Evolutionary conservation across 495 filamentous ascomycete genomes (phyloP), one percentile per base, ranked within the genome.

Genomic region (Trichoderma reesei): DNA sequence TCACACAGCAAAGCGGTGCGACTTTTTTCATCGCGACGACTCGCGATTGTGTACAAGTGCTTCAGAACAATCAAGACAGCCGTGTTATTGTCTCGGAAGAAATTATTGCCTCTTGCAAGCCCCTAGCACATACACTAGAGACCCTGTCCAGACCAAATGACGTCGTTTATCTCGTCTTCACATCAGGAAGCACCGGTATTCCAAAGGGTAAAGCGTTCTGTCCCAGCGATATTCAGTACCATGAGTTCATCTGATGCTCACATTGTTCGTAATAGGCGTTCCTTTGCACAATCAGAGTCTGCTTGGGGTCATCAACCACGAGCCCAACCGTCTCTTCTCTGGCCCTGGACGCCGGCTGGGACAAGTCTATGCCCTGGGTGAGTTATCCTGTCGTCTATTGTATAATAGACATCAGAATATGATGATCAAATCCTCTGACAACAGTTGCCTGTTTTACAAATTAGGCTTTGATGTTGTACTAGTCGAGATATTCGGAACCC

Each of bases 131-230:
- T 51, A 16, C 41, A 66, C 31, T 59, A 59, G 54, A 46, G 41
- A 63, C 62, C 14, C 64, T 37, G 31, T 62, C 38, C 16, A 59
- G 36, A 42, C 51, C 59, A 37, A 60, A 54, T 31, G 66, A 65
- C 61, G 51, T 38, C 13, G 54, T 65, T 44, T 72, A 70, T 56
- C 41, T 70, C 5, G 63, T 68, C 31, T 72, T 70, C 60, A 72
- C 70, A 3, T 72, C 70, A 6, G 70, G 70, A 14, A 66, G 65
- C 13, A 72, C 66, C n/a, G 69, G 69, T 14, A 51, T 60, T 36
- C 69, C 70, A 20, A 71, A 71, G 65, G 69, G 67, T 44, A 51
- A 38, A 20, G 16, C 3, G 31, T 41, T 63, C 31, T 41, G 3
- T 34, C 54, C 26, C 11, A 7, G 6, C 38, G 1, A 7, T 39